These are phyloP conservation scores for Microbotryum silenes-acaulis DNA, from an alignment of 1,284 basidiomycete species.

Conservation along the genomic window DNA sequence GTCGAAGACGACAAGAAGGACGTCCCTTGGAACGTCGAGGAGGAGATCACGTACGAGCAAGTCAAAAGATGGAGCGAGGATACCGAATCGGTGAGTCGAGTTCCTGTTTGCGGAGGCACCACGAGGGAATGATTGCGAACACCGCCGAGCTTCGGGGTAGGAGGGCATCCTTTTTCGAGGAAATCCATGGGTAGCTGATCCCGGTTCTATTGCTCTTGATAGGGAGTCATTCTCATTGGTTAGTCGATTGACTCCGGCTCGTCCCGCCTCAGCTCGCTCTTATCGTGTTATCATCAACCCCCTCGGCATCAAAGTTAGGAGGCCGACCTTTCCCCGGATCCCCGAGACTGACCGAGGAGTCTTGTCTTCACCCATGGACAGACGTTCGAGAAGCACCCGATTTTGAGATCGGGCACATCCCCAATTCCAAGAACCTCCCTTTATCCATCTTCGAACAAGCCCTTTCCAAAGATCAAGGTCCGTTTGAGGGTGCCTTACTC, in stretches of 20 bases:
- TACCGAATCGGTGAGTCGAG: background rate
- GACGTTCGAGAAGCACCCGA: slow-evolving; percentile 1
- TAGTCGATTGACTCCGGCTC: background rate
- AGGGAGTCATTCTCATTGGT: slow-evolving; percentile 2
- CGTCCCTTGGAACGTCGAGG: background rate
- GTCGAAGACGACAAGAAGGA: background rate
- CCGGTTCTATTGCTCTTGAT: too few relatives aligned
- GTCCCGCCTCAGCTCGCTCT: too few relatives aligned
- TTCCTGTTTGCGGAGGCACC: too few relatives aligned
- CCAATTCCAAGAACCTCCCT: background rate
- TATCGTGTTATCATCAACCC: too few relatives aligned
- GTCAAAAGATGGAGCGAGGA: background rate
- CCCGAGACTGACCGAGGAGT: background rate
- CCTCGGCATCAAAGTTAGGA: background rate
- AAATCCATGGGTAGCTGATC: background rate
- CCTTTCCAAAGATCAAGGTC: background rate
- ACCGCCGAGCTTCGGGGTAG: background rate
- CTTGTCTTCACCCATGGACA: background rate
- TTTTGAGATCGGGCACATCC: background rate
- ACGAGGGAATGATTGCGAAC: background rate
- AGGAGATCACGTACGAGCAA: background rate
- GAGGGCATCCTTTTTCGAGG: background rate
- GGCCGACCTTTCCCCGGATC: background rate
- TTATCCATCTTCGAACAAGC: background rate
- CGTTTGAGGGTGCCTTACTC: background rate